A percentile compares a stretch with the other conserved stretches of the same genome.
Evolutionary conservation across 768 basidiomycete species (phyloP).

Genomic region (Pholiota molesta): DNA sequence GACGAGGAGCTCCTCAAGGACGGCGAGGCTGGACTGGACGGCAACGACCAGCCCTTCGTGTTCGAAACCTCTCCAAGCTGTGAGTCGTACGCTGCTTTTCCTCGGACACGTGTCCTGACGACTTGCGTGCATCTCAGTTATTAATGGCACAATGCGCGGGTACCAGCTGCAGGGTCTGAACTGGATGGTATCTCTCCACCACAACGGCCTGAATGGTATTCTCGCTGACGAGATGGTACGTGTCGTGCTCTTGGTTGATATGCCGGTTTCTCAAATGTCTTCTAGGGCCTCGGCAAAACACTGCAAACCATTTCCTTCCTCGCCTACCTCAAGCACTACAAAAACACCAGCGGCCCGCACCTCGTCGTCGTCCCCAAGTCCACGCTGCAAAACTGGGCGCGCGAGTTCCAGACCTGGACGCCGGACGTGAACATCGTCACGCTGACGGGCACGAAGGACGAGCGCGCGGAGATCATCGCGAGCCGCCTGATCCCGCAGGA

Average conservation of each 20-base stretch:
- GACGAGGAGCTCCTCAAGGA: constrained; percentile 94
- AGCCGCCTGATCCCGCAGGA: constrained; percentile 80
- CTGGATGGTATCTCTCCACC: constrained; percentile 93
- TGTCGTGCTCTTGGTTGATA: neutral
- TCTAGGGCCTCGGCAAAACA: constrained; percentile 93
- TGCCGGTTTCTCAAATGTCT: neutral
- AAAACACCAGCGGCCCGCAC: constrained; percentile 78
- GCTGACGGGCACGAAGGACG: constrained; percentile 88
- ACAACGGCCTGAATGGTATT: constrained; percentile 96
- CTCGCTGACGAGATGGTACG: constrained; percentile 93
- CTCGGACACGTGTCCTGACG: neutral
- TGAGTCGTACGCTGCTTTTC: constrained; percentile 37
- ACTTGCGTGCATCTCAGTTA: constrained; percentile 65
- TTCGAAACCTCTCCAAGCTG: constrained; percentile 95
- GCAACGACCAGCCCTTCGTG: constrained; percentile 88
- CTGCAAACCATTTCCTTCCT: constrained; percentile 98
- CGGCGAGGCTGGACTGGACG: constrained; percentile 76
- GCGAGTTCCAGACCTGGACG: constrained; percentile 92
- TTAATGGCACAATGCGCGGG: constrained; percentile 86
- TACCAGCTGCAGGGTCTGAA: constrained; percentile 88
- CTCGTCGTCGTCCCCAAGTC: constrained; percentile 98
- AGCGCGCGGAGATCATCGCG: constrained; percentile 81
- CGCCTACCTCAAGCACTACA: constrained; percentile 89
- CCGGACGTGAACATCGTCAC: constrained; percentile 83
- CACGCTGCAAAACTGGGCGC: constrained; percentile 94